Evolutionary conservation across 2,329 filamentous ascomycete genomes (phyloP), one percentile per base, ranked within the genome.

Genomic region (Monascus ruber): DNA sequence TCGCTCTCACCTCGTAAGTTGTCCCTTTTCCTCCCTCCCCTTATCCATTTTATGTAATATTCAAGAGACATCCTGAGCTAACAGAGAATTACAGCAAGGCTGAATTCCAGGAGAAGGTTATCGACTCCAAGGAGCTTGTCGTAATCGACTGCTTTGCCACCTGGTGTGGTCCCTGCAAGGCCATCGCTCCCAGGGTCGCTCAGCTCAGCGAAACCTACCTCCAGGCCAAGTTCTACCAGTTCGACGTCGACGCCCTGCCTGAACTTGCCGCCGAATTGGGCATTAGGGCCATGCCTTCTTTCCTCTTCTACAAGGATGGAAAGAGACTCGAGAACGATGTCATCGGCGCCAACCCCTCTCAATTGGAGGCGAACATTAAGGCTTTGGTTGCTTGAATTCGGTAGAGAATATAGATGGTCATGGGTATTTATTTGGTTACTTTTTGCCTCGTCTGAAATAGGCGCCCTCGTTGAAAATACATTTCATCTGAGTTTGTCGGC

Each of bases 131-230:
- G 55, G 72, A 71, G 38, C 63, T 83, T 47, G 45, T 94, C 51
- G 69, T 95, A 44, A 69, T 96, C 55, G 89, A 96, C 71, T 87
- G 79, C 70, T 87, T 83, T 64, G 88, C 88, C 41, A 78, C 71
- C 46, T 95, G 88, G 88, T 96, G 89, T 71, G 87, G 86, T 44
- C 89, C 89, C 44, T 96, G 89, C 82, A 94, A 88, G 73, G 74
- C 80, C 54, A 91, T 95, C 55, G 77, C 86, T 11, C 89, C 88
- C 43, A 65, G 79, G 46, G 70, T 94, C 42, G 73, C 73, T 52
- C 72, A 80, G 74, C 81, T 65, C 59, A 76, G 48, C 54, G 62
- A 80, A 33, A 60, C 66, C 42, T 76, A 75, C 68, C 63, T 74
- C 48, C 61, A 69, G 49, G 73, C 82, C 49, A 71, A 76, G 63